These are phyloP conservation scores for Ziziphus jujuba DNA, from an alignment of 306 rosid species.

Conservation along the genomic window DNA sequence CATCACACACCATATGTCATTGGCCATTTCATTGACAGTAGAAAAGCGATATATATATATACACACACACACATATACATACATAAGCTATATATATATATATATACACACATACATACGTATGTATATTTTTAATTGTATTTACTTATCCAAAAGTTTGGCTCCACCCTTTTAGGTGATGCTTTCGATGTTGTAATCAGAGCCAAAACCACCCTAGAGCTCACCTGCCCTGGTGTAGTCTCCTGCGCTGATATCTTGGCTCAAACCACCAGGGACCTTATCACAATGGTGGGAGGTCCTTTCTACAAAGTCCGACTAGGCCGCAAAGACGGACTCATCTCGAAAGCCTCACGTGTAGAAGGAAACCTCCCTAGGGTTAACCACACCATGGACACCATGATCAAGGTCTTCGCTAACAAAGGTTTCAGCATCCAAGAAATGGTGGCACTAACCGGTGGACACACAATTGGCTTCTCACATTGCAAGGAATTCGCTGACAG, in stretches of 20 bases:
- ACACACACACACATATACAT: too few relatives aligned
- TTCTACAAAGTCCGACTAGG: constrained; percentile 42
- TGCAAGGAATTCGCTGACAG: constrained; percentile 52
- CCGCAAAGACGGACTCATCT: constrained; percentile 42
- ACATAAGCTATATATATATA: too few relatives aligned
- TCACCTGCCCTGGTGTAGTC: constrained; percentile 53
- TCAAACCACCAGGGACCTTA: constrained; percentile 45
- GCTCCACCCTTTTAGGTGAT: too few relatives aligned
- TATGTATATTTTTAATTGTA: too few relatives aligned
- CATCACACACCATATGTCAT: too few relatives aligned
- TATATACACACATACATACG: too few relatives aligned
- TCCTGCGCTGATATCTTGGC: constrained; percentile 57
- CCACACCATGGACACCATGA: constrained; percentile 32
- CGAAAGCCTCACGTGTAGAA: constrained; percentile 29
- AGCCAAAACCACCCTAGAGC: constrained; percentile 45
- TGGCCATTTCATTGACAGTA: too few relatives aligned
- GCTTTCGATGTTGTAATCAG: constrained; percentile 44
- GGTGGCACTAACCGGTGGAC: constrained; percentile 53
- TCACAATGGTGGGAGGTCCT: constrained; percentile 52
- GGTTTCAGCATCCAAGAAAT: constrained; percentile 44
- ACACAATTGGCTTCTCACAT: constrained; percentile 55
- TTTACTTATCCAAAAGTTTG: too few relatives aligned
- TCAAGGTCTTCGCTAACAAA: constrained; percentile 30
- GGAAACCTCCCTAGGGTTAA: constrained; percentile 31
- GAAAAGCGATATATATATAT: too few relatives aligned